phyloP scores from a whole-genome alignment of 2,329 filamentous ascomycete species.

The Colletotrichum tamarilloi region DNA sequence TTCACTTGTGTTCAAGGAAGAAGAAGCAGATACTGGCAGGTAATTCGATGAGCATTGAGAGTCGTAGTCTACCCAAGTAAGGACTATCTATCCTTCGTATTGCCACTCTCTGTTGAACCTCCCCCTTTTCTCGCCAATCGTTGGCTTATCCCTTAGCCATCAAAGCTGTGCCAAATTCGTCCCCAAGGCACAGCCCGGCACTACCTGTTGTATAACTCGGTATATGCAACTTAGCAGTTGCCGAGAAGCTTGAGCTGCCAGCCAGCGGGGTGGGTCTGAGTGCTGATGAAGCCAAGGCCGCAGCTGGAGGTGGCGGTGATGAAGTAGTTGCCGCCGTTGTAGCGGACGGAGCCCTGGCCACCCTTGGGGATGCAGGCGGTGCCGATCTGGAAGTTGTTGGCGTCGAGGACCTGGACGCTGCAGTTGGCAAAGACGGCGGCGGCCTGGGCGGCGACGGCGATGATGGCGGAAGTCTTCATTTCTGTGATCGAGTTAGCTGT shows the following conservation, averaged over 20 bases:
- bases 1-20: no score
- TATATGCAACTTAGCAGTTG: background rate
- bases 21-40: background rate
- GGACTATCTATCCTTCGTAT: background rate
- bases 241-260: background rate
- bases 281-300: background rate
- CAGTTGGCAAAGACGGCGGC: background rate
- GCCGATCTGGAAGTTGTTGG: background rate
- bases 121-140: background rate
- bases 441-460: background rate
- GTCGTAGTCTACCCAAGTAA: background rate
- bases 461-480: background rate
- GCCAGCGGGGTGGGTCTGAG: background rate
- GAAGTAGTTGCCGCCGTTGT: background rate
- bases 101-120: background rate
- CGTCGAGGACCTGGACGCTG: background rate
- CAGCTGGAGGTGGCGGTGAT: background rate
- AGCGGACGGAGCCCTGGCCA: background rate
- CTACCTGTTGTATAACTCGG: background rate
- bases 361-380: background rate
- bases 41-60: background rate
- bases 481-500: background rate
- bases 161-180: background rate
- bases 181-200: background rate
- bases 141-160: background rate